Evolutionary conservation across 208 protist genomes (phyloP), one percentile per base, ranked within the genome.

Genomic region (Blechomonas ayalai): DNA sequence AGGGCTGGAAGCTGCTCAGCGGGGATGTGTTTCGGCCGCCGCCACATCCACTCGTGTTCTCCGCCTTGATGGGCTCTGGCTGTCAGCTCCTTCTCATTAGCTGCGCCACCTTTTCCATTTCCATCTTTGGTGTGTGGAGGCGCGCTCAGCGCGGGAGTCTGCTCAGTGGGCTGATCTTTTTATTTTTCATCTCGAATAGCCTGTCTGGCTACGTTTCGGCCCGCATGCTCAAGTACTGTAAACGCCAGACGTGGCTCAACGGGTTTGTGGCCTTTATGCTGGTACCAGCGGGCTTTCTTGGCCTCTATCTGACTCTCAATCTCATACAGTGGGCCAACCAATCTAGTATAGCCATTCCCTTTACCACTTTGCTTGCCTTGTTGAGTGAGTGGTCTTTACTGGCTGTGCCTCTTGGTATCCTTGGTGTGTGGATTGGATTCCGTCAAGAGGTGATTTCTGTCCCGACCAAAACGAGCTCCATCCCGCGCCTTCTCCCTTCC

Each of bases 11-110:
- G 67, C 80, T 98, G 6, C 77, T 98, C 6, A 74, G 90, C 44
- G 95, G 92, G 15, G 97, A 99, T 60, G 95, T 97, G 3, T 99
- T 99, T 68, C 78, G 97, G 26, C 44, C 85, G 4, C 97, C 97
- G 2, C 26, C 32, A 22, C 44, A 76, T 22, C 38, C 80, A 20
- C 53, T 84, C 26, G 16, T 95, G 24, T 67, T 98, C 3, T 61
- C 80, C 8, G 79, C 86, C 6, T 52, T 95, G 25, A 54, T 98
- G 34, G 89, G 93, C 55, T 82, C 74, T 39, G 96, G 96, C 29
- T 42, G 67, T 15, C 97, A 99, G 75, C 27, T 97, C 2, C 27
- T 78, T 4, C 77, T 70, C 16, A 34, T 94, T 36, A 18, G 97
- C 3, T 81, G 94, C 46, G 73, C 90, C 0, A 20, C 89, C 26